phyloP scores from a whole-genome alignment of 257 asterid species.

The Solanum bulbocastanum region DNA sequence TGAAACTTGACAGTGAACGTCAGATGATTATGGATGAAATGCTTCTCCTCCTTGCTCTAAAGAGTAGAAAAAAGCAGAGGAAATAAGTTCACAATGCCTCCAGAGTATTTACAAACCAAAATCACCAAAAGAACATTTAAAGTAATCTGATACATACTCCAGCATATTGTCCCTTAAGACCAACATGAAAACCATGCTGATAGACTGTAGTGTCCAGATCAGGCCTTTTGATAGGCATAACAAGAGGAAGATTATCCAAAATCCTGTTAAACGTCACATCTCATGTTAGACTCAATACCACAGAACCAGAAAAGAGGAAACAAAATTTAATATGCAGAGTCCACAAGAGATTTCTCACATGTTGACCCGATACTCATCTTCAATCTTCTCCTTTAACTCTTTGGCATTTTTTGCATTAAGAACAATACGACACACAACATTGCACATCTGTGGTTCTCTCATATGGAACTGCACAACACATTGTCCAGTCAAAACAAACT shows the following conservation, averaged over 20 bases:
- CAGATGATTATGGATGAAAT: constrained; percentile 68
- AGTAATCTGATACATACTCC: constrained; percentile 44
- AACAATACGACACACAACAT: constrained; percentile 15
- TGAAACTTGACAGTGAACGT: constrained; percentile 68
- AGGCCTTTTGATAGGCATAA: constrained; percentile 54
- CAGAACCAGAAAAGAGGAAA: not conserved
- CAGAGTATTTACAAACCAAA: not conserved
- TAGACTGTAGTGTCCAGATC: constrained; percentile 42
- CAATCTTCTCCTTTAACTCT: constrained; percentile 37
- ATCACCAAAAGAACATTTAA: not conserved
- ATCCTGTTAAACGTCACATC: constrained; percentile 42
- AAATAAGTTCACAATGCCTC: constrained; percentile 3
- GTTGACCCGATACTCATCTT: constrained; percentile 39
- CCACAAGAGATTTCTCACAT: constrained; percentile 9
- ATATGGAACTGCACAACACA: constrained; percentile 26
- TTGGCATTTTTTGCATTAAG: constrained; percentile 35
- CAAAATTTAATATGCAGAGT: not conserved
- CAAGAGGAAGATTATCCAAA: constrained; percentile 87
- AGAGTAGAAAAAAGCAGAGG: constrained; percentile 1
- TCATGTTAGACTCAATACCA: not conserved
- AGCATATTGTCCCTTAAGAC: constrained; percentile 60
- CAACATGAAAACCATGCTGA: constrained; percentile 77
- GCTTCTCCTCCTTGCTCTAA: constrained; percentile 56
- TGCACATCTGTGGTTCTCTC: constrained; percentile 42
- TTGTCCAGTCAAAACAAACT: not conserved